phyloP scores from a whole-genome alignment of 2,329 filamentous ascomycete genomes.

The Phialocephala sp. region DNA sequence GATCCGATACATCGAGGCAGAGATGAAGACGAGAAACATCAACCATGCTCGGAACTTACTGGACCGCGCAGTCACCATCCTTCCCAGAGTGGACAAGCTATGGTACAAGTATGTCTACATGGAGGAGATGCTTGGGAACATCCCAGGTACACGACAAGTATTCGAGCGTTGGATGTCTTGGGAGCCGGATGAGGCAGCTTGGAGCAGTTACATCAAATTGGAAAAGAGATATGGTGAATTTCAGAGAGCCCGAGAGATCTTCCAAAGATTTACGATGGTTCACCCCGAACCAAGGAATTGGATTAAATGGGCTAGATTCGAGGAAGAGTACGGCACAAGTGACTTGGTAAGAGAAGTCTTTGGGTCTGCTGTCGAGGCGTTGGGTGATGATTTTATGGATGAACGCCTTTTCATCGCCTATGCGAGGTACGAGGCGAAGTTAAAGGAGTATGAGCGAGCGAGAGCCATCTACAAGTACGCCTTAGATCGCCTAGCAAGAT shows the following conservation, averaged over 20 bases:
- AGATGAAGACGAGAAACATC: conserved; percentile 96
- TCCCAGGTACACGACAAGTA: conserved; percentile 88
- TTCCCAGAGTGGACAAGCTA: conserved; percentile 91
- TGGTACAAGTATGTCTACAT: conserved; percentile 99
- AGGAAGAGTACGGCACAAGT: conserved; percentile 92
- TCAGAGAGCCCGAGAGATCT: conserved; percentile 87
- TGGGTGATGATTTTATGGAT: conserved; percentile 95
- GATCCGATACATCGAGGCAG: conserved; percentile 92
- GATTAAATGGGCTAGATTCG: conserved; percentile 98
- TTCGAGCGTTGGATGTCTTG: conserved; percentile 99
- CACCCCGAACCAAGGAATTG: conserved; percentile 95
- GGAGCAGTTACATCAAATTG: conserved; percentile 95
- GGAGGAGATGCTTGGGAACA: conserved; percentile 96
- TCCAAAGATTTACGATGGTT: conserved; percentile 86
- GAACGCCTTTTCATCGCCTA: conserved; percentile 96
- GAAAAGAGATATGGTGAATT: conserved; percentile 95
- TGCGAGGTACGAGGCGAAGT: conserved; percentile 90
- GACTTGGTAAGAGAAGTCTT: conserved; percentile 93
- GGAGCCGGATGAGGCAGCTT: conserved; percentile 95
- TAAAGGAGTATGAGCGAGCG: conserved; percentile 94
- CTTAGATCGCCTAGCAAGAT: conserved; percentile 86
- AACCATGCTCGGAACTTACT: conserved; percentile 95
- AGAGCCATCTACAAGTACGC: conserved; percentile 97
- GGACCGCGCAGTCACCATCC: conserved; percentile 89
- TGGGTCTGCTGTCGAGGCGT: conserved; percentile 81